Evolutionary conservation across 805 yeast genomes (phyloP).

Genomic region (Maudiozyma pseudohumilis): DNA sequence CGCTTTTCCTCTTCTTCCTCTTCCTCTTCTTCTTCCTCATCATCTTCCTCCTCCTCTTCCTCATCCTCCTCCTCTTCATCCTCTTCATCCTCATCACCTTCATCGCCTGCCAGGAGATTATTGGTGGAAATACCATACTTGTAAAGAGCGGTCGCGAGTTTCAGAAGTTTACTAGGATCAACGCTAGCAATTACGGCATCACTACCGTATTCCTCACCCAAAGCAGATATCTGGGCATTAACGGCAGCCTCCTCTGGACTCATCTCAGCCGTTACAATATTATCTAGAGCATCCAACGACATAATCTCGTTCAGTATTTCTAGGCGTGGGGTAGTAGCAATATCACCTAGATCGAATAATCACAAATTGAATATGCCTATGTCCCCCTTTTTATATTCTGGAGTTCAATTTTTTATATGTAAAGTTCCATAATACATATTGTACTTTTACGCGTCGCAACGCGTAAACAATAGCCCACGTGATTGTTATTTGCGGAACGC

Average conservation of each 20-base stretch:
- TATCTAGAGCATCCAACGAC: too few species aligned
- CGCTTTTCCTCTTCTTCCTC: slow-evolving; percentile 23
- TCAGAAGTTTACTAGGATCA: slow-evolving; percentile 1
- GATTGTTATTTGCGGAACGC: too few species aligned
- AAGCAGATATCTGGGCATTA: background rate
- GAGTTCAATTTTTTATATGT: too few species aligned
- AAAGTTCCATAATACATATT: too few species aligned
- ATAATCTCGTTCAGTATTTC: too few species aligned
- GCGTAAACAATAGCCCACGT: too few species aligned
- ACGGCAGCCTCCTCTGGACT: background rate
- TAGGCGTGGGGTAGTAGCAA: too few species aligned
- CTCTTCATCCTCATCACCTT: slow-evolving; percentile 8
- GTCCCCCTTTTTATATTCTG: too few species aligned
- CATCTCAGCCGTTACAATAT: too few species aligned
- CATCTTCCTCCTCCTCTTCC: slow-evolving; percentile 12
- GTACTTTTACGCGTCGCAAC: too few species aligned
- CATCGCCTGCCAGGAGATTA: slow-evolving; percentile 6
- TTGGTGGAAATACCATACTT: slow-evolving; percentile 6
- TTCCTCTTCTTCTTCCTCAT: slow-evolving; percentile 18
- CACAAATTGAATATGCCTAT: too few species aligned
- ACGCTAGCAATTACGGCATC: background rate
- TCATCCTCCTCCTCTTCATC: slow-evolving; percentile 7
- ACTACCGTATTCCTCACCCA: background rate
- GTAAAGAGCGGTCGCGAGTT: slow-evolving; percentile 4
- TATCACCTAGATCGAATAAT: too few species aligned